phyloP scores from a whole-genome alignment of 2,329 filamentous ascomycete genomes.

The Cylindrodendrum hubeiense region DNA sequence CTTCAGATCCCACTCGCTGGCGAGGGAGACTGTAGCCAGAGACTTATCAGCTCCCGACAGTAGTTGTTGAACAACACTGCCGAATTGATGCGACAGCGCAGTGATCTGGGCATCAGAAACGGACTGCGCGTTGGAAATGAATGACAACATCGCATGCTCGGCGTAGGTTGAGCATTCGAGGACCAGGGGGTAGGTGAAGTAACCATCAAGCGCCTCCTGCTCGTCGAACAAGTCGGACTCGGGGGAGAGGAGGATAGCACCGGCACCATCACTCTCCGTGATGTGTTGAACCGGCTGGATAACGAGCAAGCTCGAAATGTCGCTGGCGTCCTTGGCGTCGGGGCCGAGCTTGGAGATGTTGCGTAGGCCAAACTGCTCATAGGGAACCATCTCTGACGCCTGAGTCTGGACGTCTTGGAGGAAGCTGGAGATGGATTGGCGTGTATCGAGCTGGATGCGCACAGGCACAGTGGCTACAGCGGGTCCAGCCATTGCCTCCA shows the following conservation, averaged over 20 bases:
- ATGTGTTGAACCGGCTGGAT: slow-evolving; percentile 10
- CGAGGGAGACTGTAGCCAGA: neutral
- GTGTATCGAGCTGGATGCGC: slow-evolving; percentile 41
- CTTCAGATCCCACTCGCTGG: slow-evolving; percentile 4
- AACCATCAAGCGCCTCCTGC: slow-evolving; percentile 3
- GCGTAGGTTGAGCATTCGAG: neutral
- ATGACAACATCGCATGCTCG: neutral
- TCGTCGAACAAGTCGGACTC: slow-evolving; percentile 18
- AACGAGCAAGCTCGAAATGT: slow-evolving; percentile 21
- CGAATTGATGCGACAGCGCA: neutral
- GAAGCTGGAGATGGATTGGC: slow-evolving; percentile 49
- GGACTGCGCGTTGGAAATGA: neutral
- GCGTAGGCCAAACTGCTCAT: slow-evolving; percentile 27
- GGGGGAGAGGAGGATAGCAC: neutral
- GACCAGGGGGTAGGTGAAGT: slow-evolving; percentile 11
- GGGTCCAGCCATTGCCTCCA: slow-evolving; percentile 38
- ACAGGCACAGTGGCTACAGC: slow-evolving; percentile 50
- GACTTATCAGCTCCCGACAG: neutral
- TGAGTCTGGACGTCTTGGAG: slow-evolving; percentile 48
- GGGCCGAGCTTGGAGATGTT: slow-evolving; percentile 31
- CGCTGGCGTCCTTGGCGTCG: slow-evolving; percentile 10
- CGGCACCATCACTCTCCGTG: neutral
- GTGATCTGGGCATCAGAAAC: neutral
- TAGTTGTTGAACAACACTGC: neutral
- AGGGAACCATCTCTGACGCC: slow-evolving; percentile 24